Percentiles rank a stretch among this genome's conserved stretches.
phyloP scores from a whole-genome alignment of 208 protist species.

The Tetramitus jugosus region DNA sequence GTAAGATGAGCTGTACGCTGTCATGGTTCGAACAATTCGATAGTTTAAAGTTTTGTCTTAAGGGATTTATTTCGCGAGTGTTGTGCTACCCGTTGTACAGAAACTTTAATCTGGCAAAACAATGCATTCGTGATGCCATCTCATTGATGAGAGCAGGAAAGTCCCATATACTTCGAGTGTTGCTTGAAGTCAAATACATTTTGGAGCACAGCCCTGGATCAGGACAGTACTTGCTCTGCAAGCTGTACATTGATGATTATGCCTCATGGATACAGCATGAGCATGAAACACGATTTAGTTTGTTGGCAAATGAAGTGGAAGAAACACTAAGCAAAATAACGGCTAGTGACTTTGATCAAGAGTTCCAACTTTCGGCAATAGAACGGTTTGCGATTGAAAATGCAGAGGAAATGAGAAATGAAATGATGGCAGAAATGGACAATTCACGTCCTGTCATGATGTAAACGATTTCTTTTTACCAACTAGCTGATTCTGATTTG shows the following conservation, averaged over 20 bases:
- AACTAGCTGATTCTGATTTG: too few species aligned
- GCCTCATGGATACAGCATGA: slow-evolving; percentile 24
- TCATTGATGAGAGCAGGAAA: slow-evolving; percentile 57
- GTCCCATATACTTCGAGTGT: background rate
- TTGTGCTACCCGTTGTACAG: slow-evolving; percentile 71
- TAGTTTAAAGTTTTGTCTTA: slow-evolving; percentile 61
- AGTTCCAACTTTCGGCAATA: too few species aligned
- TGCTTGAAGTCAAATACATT: slow-evolving; percentile 26
- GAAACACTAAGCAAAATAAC: background rate
- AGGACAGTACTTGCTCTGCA: slow-evolving; percentile 12
- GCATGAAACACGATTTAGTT: background rate
- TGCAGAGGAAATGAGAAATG: too few species aligned
- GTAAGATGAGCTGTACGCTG: slow-evolving; percentile 61
- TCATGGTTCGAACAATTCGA: slow-evolving; percentile 64
- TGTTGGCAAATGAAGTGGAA: background rate
- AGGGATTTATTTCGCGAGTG: slow-evolving; percentile 58
- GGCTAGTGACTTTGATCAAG: background rate
- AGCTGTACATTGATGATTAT: slow-evolving; percentile 30
- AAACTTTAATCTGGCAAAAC: slow-evolving; percentile 60
- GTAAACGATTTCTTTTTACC: too few species aligned
- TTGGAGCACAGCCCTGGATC: slow-evolving; percentile 14
- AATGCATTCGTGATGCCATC: slow-evolving; percentile 57
- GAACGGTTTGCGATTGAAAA: too few species aligned
- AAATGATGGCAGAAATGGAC: too few species aligned
- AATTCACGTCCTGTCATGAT: too few species aligned